A percentile compares a stretch with the other conserved stretches of the same genome.
phyloP scores from a whole-genome alignment of 2,329 filamentous ascomycete genomes.

The Penicillium sp. region DNA sequence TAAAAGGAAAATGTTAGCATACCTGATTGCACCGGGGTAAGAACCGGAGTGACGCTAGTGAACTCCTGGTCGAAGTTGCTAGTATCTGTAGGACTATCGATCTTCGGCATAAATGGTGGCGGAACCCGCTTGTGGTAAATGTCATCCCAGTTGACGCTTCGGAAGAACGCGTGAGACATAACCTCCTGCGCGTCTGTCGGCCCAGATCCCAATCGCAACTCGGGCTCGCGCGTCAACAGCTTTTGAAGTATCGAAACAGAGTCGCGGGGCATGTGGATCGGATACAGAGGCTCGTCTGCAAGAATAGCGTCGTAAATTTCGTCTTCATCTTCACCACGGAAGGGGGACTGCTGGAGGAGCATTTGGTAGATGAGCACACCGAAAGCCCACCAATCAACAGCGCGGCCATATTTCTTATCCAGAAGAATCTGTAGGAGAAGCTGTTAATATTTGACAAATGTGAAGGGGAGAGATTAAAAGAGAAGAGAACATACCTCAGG shows the following conservation, averaged over 20 bases:
- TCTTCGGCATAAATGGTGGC: constrained; percentile 86
- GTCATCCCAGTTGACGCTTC: constrained; percentile 98
- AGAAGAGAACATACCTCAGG: constrained; percentile 71
- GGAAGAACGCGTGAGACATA: constrained; percentile 98
- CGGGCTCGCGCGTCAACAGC: constrained; percentile 91
- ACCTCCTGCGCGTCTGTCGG: constrained; percentile 98
- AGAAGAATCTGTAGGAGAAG: constrained; percentile 74
- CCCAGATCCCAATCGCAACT: constrained; percentile 87
- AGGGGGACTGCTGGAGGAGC: constrained; percentile 97
- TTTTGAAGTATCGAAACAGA: constrained; percentile 98
- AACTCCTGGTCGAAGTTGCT: constrained; percentile 99
- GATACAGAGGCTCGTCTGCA: constrained; percentile 94
- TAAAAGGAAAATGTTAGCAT: constrained; percentile 47
- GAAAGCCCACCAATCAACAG: constrained; percentile 99
- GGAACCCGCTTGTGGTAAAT: constrained; percentile 93
- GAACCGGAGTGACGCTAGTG: constrained; percentile 94
- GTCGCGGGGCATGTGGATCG: constrained; percentile 97
- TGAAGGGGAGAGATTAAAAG: neutral
- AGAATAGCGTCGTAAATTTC: constrained; percentile 99
- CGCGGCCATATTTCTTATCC: constrained; percentile 97
- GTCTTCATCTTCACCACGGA: constrained; percentile 98
- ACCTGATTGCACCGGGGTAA: constrained; percentile 97
- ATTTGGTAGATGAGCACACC: constrained; percentile 99
- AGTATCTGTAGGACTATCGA: constrained; percentile 94
- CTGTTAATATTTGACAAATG: constrained; percentile 21